phyloP scores from a whole-genome alignment of 805 yeast genomes.

The Sugiyamaella qingdaonensis region DNA sequence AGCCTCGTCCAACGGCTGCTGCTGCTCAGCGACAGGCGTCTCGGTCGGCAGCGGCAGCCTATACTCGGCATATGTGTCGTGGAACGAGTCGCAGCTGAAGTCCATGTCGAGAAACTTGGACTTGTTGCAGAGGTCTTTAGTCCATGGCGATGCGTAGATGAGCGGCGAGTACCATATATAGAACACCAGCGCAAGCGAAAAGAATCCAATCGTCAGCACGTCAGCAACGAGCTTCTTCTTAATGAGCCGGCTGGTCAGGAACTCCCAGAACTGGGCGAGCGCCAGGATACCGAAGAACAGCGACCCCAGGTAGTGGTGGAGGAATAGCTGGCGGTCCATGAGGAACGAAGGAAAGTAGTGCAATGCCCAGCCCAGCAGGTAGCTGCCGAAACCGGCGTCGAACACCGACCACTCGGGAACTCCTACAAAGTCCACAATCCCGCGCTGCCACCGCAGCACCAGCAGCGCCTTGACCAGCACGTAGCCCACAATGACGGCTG shows the following conservation, averaged over 20 bases:
- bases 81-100: slow-evolving; percentile 67
- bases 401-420: slow-evolving; percentile 28
- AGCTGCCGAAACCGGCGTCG: slow-evolving; percentile 39
- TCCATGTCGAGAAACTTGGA: slow-evolving; percentile 77
- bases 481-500: slow-evolving; percentile 31
- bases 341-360: slow-evolving; percentile 60
- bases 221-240: slow-evolving; percentile 44
- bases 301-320: slow-evolving; percentile 93
- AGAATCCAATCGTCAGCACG: slow-evolving; percentile 44
- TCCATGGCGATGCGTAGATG: slow-evolving; percentile 79
- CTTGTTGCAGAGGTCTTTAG: slow-evolving; percentile 56
- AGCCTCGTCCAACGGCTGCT: neutral
- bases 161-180: slow-evolving; percentile 66
- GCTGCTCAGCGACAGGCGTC: neutral
- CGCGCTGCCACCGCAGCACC: slow-evolving; percentile 39
- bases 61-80: slow-evolving; percentile 29
- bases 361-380: slow-evolving; percentile 52
- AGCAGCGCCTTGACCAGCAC: slow-evolving; percentile 27
- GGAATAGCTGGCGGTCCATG: slow-evolving; percentile 89
- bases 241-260: slow-evolving; percentile 27
- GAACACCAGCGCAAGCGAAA: slow-evolving; percentile 47
- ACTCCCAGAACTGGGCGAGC: slow-evolving; percentile 53
- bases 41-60: neutral
- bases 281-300: slow-evolving; percentile 81
- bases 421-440: slow-evolving; percentile 30